Evolutionary conservation across 176 grass and related monocot species (phyloP).

Genomic region (Canna indica): DNA sequence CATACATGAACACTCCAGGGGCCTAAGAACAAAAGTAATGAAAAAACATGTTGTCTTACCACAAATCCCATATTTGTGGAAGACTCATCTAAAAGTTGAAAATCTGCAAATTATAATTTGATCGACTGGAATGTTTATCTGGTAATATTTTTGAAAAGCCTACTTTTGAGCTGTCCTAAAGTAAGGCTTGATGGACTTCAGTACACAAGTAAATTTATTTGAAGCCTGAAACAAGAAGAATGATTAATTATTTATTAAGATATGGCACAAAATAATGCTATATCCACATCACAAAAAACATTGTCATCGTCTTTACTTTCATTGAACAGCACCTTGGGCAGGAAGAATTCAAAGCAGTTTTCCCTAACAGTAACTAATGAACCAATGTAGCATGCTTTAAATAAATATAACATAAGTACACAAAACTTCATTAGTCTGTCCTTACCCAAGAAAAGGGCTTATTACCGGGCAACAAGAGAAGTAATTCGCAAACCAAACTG

Average conservation of each 20-base stretch:
- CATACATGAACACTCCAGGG: too few relatives aligned
- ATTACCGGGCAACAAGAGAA: conserved; percentile 1
- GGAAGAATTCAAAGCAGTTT: background rate
- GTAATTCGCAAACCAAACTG: conserved; percentile 2
- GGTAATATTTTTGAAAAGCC: too few relatives aligned
- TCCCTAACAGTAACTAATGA: background rate
- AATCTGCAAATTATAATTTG: too few relatives aligned
- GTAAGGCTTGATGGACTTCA: background rate
- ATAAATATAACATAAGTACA: background rate
- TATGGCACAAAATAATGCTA: background rate
- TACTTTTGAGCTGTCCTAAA: background rate
- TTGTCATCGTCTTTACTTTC: background rate
- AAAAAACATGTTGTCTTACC: too few relatives aligned
- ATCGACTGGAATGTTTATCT: too few relatives aligned
- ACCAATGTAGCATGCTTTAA: background rate
- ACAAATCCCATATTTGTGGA: too few relatives aligned
- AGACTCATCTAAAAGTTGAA: too few relatives aligned
- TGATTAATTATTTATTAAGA: too few relatives aligned
- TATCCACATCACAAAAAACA: background rate
- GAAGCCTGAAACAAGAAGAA: background rate
- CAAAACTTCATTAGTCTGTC: background rate
- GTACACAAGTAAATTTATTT: background rate
- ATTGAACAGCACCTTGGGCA: background rate
- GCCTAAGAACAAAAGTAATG: too few relatives aligned
- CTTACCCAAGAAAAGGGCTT: background rate